Percentiles rank a stretch among this genome's conserved stretches.
These are phyloP conservation scores for Ramichloridium luteum DNA, from an alignment of 2,329 filamentous ascomycete genomes.

Conservation along the genomic window DNA sequence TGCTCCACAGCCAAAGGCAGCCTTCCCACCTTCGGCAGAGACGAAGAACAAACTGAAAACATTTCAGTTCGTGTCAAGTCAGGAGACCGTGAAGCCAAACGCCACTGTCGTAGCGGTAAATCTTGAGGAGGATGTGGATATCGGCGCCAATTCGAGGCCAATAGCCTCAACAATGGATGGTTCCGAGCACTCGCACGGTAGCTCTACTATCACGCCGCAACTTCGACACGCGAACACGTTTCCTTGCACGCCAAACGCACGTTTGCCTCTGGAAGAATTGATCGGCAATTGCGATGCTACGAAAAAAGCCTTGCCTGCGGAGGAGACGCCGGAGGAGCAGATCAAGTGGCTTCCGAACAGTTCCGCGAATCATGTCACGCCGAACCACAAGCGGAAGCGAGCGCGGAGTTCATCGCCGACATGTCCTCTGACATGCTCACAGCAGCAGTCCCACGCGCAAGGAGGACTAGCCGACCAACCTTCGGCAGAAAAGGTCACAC, in stretches of 20 bases:
- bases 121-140: conserved; percentile 34
- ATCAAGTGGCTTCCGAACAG: conserved; percentile 45
- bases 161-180: conserved; percentile 9
- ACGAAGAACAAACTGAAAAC: conserved; percentile 44
- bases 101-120: conserved; percentile 14
- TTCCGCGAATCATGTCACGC: conserved; percentile 29
- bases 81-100: conserved; percentile 19
- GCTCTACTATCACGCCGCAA: conserved; percentile 11
- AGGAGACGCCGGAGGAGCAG: conserved; percentile 47
- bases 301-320: conserved; percentile 32
- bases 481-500: conserved; percentile 26
- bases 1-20: conserved; percentile 24
- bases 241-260: conserved; percentile 47
- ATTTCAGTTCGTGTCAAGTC: conserved; percentile 38
- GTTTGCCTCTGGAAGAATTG: conserved; percentile 47
- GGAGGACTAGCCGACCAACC: conserved; percentile 1
- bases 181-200: conserved; percentile 3
- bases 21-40: conserved; percentile 39
- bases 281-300: conserved; percentile 49
- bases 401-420: conserved; percentile 34
- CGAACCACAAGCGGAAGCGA: conserved; percentile 28
- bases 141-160: too few species aligned
- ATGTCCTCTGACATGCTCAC: conserved; percentile 27
- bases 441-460: conserved; percentile 20
- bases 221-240: conserved; percentile 25